Conservation (phyloP, 208 protist genomes). For the Crithidia mellificae region DNA sequence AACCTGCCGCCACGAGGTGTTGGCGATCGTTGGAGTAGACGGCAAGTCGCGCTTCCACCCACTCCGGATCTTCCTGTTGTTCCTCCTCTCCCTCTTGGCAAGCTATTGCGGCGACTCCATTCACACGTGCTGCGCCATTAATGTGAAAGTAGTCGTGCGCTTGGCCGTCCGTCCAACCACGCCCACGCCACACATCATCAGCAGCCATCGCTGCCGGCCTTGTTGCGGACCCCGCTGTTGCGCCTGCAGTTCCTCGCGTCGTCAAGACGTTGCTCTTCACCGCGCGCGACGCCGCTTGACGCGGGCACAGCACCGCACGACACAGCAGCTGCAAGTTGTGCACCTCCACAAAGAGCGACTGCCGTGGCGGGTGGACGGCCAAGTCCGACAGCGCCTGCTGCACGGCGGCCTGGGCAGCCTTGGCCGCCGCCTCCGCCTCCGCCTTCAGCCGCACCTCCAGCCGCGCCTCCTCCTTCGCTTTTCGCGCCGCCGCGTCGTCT, state of each 20-base stretch:
- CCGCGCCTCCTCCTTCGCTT: not conserved
- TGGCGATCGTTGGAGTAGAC: slow-evolving; percentile 23
- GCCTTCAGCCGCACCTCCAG: slow-evolving; percentile 1
- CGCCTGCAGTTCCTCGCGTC: no score
- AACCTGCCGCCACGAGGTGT: slow-evolving; percentile 25
- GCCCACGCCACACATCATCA: slow-evolving; percentile 11
- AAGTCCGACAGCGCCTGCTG: slow-evolving; percentile 10
- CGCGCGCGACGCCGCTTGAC: not conserved
- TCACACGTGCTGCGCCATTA: not conserved
- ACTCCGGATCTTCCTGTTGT: slow-evolving; percentile 27
- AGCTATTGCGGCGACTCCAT: not conserved
- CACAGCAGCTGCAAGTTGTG: slow-evolving; percentile 19
- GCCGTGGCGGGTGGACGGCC: slow-evolving; percentile 23
- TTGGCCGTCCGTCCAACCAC: not conserved
- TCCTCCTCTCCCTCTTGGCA: no score
- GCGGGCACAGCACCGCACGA: slow-evolving; percentile 10
- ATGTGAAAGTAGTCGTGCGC: not conserved
- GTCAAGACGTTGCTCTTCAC: not conserved
- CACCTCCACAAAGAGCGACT: slow-evolving; percentile 28
- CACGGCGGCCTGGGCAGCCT: slow-evolving; percentile 9
- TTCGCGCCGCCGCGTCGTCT: not conserved
- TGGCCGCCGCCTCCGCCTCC: slow-evolving; percentile 15
- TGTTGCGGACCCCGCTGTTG: no score
- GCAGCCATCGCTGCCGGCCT: not conserved
- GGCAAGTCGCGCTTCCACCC: slow-evolving; percentile 26